These are phyloP conservation scores for Dispira parvispora DNA, from an alignment of 192 early-diverging fungal genomes.

Conservation along the genomic window DNA sequence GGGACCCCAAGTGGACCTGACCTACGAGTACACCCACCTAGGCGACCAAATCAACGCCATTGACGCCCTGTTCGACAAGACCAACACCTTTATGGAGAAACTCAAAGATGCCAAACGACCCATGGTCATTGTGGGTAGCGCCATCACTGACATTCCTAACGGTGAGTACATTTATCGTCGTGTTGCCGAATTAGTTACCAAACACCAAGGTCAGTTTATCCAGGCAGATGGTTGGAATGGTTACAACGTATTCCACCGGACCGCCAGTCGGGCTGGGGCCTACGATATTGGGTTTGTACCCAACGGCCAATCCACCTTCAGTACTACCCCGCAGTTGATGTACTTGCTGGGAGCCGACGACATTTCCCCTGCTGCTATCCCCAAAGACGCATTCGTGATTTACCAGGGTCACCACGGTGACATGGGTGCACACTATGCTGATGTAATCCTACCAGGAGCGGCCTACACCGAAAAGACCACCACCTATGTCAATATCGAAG, in stretches of 20 bases:
- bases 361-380: constrained; percentile 51
- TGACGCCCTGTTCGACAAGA: constrained; percentile 47
- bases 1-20: constrained; percentile 60
- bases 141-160: constrained; percentile 47
- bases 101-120: constrained; percentile 79
- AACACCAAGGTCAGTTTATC: constrained; percentile 49
- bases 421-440: constrained; percentile 80
- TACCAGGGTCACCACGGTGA: constrained; percentile 99
- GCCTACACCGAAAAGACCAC: constrained; percentile 94
- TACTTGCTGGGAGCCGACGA: constrained; percentile 93
- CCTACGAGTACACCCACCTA: constrained; percentile 82
- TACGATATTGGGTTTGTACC: constrained; percentile 80
- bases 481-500: constrained; percentile 96
- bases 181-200: constrained; percentile 56
- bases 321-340: constrained; percentile 42
- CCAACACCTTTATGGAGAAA: constrained; percentile 52
- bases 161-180: constrained; percentile 52
- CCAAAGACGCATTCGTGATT: constrained; percentile 85
- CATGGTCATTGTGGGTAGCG: constrained; percentile 75
- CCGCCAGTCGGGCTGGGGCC: constrained; percentile 75
- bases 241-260: constrained; percentile 78
- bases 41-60: constrained; percentile 45
- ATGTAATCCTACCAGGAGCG: constrained; percentile 88
- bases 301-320: constrained; percentile 24
- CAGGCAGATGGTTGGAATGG: constrained; percentile 63